Evolutionary conservation across 306 rosid species (phyloP), one percentile per base, ranked within the genome.

Genomic region (Crataegus laevigata): DNA sequence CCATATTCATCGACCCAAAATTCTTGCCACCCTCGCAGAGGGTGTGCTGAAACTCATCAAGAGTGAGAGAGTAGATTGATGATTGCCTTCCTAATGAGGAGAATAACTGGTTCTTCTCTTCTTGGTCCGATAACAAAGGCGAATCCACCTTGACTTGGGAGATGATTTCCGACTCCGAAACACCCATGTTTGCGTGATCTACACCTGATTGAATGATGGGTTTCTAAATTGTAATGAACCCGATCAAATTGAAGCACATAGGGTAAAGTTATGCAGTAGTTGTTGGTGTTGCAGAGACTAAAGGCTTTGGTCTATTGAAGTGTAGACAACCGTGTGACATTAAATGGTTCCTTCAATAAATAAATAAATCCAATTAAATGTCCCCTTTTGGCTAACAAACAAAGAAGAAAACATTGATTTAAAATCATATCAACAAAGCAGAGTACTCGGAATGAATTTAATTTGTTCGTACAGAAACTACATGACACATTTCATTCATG

Each of bases 1-100:
- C 98, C 98, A 94, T 94, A 86, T 94, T 94, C 96, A 94, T 94
- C 26, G 96, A 91, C 3, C 97, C 97, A 3, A 94, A 90, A 36
- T 91, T 88, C 87, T 90, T 94, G 32, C 97, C 89, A 1, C 75
- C 80, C 59, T 86, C 98, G n/a, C 89, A 85, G 3, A 91, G 88
- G 6, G 88, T 78, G 68, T 91, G 88, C 55, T 94, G 98, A 63
- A 94, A 91, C 84, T 94, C 96, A 2, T 94, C 97, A 0, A 94
- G 87, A 4, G 97, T 94, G 62, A 94, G 96, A 0, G 98, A 88
- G 69, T 92, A 94, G 45, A 94, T 94, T 0, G 97, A 94, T 8
- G 96, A 73, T 29, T 94, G 91, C 34, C 93, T 84, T 80, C 98
- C 96, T 0, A 91, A 78, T 0, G 89, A 75, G 0, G 93, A 68